Percentiles rank a stretch among this genome's conserved stretches.
Evolutionary conservation across 495 filamentous ascomycete genomes (phyloP).

Genomic region (Elasticomyces elasticus): DNA sequence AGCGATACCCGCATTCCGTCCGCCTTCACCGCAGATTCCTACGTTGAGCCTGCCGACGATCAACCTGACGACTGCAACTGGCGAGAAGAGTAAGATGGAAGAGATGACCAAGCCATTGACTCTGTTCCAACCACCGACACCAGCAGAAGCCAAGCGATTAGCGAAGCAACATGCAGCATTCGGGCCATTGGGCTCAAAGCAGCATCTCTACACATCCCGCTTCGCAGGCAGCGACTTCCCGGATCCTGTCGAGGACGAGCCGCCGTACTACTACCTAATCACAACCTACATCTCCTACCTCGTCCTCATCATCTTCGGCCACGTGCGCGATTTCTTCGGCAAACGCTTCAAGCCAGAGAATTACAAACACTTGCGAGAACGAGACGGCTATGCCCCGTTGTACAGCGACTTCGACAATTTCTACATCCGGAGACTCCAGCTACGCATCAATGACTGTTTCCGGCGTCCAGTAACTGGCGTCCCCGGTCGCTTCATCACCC

Average conservation of each 20-base stretch:
- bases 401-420: conserved; percentile 99
- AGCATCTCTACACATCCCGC: conserved; percentile 77
- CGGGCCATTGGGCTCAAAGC: conserved; percentile 67
- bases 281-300: conserved; percentile 97
- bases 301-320: conserved; percentile 88
- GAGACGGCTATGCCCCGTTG: conserved; percentile 88
- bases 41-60: conserved; percentile 81
- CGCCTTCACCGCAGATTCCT: conserved; percentile 54
- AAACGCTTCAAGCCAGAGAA: conserved; percentile 79
- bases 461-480: conserved; percentile 84
- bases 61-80: conserved; percentile 78
- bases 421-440: conserved; percentile 84
- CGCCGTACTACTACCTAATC: conserved; percentile 89
- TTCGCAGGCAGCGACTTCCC: conserved; percentile 68
- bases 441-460: conserved; percentile 94
- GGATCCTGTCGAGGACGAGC: conserved; percentile 84
- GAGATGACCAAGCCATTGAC: conserved; percentile 55
- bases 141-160: conserved; percentile 64
- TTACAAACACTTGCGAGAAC: conserved; percentile 71
- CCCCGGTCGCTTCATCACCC: conserved; percentile 83
- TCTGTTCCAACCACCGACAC: conserved; percentile 84
- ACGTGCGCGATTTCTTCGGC: conserved; percentile 94
- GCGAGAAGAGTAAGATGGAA: conserved; percentile 66
- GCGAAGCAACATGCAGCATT: conserved; percentile 83
- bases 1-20: conserved; percentile 47